Percentiles rank a stretch among this genome's conserved stretches.
These are phyloP conservation scores for Conringia planisiliqua DNA, from an alignment of 345 rosid species.

Conservation along the genomic window DNA sequence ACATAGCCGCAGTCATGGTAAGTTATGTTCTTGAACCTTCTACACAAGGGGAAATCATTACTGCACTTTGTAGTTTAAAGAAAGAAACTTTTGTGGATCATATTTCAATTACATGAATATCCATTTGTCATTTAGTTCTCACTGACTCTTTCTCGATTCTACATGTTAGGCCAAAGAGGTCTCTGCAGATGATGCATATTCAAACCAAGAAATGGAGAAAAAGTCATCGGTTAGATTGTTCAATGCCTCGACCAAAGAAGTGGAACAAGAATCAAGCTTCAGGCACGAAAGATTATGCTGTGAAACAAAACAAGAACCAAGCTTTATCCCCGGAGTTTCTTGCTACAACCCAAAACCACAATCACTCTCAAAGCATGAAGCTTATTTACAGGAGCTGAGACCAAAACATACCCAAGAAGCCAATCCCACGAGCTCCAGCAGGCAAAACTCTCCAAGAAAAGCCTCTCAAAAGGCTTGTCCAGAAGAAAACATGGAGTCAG, in stretches of 20 bases:
- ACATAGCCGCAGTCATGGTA: background rate
- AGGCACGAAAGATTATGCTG: constrained; percentile 13
- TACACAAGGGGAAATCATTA: background rate
- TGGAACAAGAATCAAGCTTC: constrained; percentile 20
- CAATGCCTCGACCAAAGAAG: background rate
- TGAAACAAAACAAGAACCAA: constrained; percentile 5
- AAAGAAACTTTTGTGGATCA: constrained; percentile 7
- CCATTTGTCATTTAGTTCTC: background rate
- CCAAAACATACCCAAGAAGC: constrained; percentile 21
- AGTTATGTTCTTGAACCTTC: constrained; percentile 1
- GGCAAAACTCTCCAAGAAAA: constrained; percentile 2
- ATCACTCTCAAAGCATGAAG: constrained; percentile 18
- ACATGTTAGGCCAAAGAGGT: constrained; percentile 26
- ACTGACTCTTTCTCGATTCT: background rate
- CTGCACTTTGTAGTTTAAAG: background rate
- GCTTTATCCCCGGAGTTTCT: background rate
- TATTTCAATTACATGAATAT: background rate
- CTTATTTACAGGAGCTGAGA: constrained; percentile 17
- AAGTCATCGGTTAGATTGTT: background rate
- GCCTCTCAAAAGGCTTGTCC: background rate
- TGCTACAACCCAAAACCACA: background rate
- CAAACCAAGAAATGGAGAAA: constrained; percentile 14
- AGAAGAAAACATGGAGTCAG: background rate
- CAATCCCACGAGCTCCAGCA: background rate
- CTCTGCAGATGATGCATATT: background rate